phyloP scores from a whole-genome alignment of 164 flowering plant genomes.

The Cinnamomum chago region DNA sequence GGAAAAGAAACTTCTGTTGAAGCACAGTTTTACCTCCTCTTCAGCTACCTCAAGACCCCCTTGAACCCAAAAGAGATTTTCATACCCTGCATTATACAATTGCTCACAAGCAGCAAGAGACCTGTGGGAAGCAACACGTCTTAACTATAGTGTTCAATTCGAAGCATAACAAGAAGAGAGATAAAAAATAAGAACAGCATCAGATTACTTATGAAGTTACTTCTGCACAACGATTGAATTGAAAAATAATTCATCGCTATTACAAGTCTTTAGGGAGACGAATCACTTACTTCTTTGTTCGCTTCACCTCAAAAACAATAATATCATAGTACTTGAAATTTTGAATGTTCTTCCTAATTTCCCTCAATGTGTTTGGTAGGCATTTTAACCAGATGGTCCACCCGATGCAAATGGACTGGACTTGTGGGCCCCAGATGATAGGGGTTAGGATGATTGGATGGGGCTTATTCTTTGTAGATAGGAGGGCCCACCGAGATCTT shows the following conservation, averaged over 20 bases:
- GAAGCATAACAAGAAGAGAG: slow-evolving; percentile 3
- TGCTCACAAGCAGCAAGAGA: slow-evolving; percentile 97
- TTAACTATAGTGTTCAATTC: not conserved
- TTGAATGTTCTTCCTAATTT: too few relatives aligned
- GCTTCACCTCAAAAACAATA: too few relatives aligned
- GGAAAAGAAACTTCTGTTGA: not conserved
- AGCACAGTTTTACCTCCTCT: slow-evolving; percentile 60
- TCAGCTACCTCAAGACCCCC: slow-evolving; percentile 96
- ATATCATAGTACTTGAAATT: too few relatives aligned
- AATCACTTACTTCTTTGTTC: too few relatives aligned
- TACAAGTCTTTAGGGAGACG: too few relatives aligned
- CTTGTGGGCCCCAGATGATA: too few relatives aligned
- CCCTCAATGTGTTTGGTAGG: too few relatives aligned
- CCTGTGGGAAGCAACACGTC: slow-evolving; percentile 31
- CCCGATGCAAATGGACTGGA: too few relatives aligned
- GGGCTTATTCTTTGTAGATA: too few relatives aligned
- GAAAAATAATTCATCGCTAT: not conserved
- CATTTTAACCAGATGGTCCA: too few relatives aligned
- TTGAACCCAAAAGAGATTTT: slow-evolving; percentile 91
- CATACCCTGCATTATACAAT: slow-evolving; percentile 81
- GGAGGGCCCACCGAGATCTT: too few relatives aligned
- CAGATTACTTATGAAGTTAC: not conserved
- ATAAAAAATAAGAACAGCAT: not conserved
- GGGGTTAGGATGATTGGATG: too few relatives aligned
- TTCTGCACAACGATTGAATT: not conserved